Evolutionary conservation across 2,329 filamentous ascomycete species (phyloP).

Genomic region (Pyrenophora graminea): DNA sequence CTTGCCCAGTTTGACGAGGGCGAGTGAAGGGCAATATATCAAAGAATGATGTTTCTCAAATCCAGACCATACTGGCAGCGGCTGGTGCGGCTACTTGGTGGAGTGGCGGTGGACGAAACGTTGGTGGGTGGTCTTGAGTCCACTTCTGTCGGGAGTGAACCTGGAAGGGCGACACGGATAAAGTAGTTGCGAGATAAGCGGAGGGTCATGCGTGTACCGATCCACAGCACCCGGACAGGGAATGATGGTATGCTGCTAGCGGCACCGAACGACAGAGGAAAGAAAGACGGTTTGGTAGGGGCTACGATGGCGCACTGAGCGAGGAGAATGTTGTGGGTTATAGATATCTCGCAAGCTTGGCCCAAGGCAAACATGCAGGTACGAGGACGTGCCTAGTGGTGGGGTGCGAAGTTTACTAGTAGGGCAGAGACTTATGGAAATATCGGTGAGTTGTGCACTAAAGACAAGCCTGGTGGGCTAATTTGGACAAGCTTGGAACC

Average conservation of each 20-base stretch:
- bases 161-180: constrained; percentile 35
- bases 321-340: constrained; percentile 34
- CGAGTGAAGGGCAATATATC: constrained; percentile 20
- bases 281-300: constrained; percentile 30
- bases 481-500: constrained; percentile 33
- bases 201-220: constrained; percentile 43
- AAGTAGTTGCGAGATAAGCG: constrained; percentile 35
- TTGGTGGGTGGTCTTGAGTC: constrained; percentile 22
- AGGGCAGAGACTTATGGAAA: constrained; percentile 30
- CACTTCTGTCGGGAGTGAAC: constrained; percentile 24
- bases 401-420: constrained; percentile 29
- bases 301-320: constrained; percentile 30
- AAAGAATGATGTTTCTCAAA: constrained; percentile 31
- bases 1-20: neutral
- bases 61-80: constrained; percentile 33
- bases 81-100: constrained; percentile 24
- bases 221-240: constrained; percentile 33
- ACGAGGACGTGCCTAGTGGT: constrained; percentile 28
- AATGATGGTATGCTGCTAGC: constrained; percentile 38
- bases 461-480: constrained; percentile 26
- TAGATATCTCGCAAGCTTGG: constrained; percentile 27
- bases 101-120: constrained; percentile 24
- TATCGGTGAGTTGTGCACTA: constrained; percentile 39
- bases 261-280: constrained; percentile 28
- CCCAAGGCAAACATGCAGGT: constrained; percentile 35